These are phyloP conservation scores for Amylostereum chailletii DNA, from an alignment of 1,284 basidiomycete genomes.

Conservation along the genomic window DNA sequence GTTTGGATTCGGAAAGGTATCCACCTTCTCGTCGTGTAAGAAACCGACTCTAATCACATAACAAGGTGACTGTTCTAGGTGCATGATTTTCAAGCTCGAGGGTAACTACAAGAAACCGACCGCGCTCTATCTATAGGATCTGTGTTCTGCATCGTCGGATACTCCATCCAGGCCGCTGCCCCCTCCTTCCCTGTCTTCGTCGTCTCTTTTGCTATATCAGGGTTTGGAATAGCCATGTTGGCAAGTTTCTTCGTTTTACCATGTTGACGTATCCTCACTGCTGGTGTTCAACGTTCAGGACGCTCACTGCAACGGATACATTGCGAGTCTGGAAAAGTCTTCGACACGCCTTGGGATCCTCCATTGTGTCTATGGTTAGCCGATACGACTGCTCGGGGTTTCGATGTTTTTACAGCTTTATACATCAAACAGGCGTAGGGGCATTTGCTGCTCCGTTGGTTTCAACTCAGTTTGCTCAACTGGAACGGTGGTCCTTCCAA, in stretches of 20 bases:
- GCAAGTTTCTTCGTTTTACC: slow-evolving; percentile 15
- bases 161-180: slow-evolving; percentile 42
- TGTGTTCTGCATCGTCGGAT: slow-evolving; percentile 26
- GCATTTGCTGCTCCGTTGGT: slow-evolving; percentile 61
- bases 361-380: slow-evolving; percentile 35
- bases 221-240: slow-evolving; percentile 50
- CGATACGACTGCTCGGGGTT: too few relatives aligned
- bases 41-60: background rate
- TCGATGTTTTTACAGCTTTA: background rate
- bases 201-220: slow-evolving; percentile 46
- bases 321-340: slow-evolving; percentile 34
- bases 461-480: slow-evolving; percentile 56
- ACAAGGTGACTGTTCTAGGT: background rate
- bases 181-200: slow-evolving; percentile 57
- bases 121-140: background rate
- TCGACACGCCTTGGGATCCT: slow-evolving; percentile 50
- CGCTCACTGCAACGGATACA: slow-evolving; percentile 46
- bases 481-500: slow-evolving; percentile 45
- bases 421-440: slow-evolving; percentile 37
- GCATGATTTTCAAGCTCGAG: background rate
- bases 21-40: background rate
- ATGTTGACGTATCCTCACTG: background rate
- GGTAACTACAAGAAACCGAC: background rate
- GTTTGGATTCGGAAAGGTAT: slow-evolving; percentile 47
- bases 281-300: slow-evolving; percentile 25